Evolutionary conservation across 768 basidiomycete species (phyloP).

Genomic region (Russula sp.): DNA sequence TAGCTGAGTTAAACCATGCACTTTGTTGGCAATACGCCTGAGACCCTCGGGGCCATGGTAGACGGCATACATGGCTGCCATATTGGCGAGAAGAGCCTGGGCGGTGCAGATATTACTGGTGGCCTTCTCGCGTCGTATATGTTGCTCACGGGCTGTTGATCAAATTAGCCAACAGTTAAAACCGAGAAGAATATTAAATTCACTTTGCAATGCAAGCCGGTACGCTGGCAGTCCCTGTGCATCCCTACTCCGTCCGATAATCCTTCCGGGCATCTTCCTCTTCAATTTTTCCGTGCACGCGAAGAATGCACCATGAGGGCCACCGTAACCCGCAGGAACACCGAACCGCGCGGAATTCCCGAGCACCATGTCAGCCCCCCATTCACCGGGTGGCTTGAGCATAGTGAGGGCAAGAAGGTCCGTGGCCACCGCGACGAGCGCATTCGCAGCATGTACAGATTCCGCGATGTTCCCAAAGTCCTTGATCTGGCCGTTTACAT

Average conservation of each 20-base stretch:
- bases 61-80: constrained; percentile 98
- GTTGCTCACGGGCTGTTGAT: constrained; percentile 84
- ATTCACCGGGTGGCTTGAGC: constrained; percentile 95
- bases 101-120: constrained; percentile 99
- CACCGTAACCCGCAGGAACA: constrained; percentile 95
- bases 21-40: constrained; percentile 78
- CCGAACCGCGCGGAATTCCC: constrained; percentile 97
- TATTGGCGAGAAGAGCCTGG: constrained; percentile 96
- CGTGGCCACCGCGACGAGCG: constrained; percentile 83
- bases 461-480: constrained; percentile 67
- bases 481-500: constrained; percentile 78
- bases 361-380: constrained; percentile 95
- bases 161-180: not conserved
- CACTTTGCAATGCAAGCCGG: constrained; percentile 90
- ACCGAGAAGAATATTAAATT: constrained; percentile 35
- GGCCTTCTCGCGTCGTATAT: constrained; percentile 96
- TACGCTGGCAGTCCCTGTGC: constrained; percentile 83
- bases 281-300: constrained; percentile 89
- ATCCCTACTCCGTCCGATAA: constrained; percentile 90
- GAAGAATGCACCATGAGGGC: constrained; percentile 97
- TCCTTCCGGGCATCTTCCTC: constrained; percentile 97
- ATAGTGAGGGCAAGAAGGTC: constrained; percentile 91
- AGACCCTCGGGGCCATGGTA: constrained; percentile 93
- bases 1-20: constrained; percentile 83
- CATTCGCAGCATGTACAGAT: constrained; percentile 68